Base-by-base conservation (phyloP, 1,284 basidiomycete genomes). In the Leccinum fallax region DNA sequence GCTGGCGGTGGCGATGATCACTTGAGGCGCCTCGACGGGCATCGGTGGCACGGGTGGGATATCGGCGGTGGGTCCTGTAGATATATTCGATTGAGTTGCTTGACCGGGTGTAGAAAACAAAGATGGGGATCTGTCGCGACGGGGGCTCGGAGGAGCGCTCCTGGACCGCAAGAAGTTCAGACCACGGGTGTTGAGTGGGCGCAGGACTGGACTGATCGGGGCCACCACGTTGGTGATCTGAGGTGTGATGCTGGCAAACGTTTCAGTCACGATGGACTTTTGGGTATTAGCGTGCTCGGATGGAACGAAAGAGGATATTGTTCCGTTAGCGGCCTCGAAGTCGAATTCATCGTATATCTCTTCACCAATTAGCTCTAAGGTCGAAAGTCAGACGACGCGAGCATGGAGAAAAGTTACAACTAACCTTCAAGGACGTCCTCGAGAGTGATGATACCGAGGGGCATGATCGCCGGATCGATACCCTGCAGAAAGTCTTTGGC, bases 311-410 rank as follows among this genome's bases (percentile, higher is more conserved):
- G 83, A 84, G 48, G 72, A 77, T 57, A 76, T 65, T 9, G 86
- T 86, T 21, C 86, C 85, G 65, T 84, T 84, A n/a, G 84, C 85
- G 52, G 88, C 89, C 73, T 90, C 84, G 6, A 83, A 79, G 67
- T 92, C 90, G 67, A 92, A 94, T 77, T 95, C 93, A 70, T 95
- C 93, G 66, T 92, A 93, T 56, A 95, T 95, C 69, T 94, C 92
- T 77, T 94, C 92, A 21, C 93, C 93, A 59, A 94, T 94, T 7
- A 95, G 81, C 71, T 94, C 93, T 92, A 68, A 21, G 61, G 53
- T 28, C 28, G 3, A 5, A 61, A 4, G 49, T 65, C 9, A 66
- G 59, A 24, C 13, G 61, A 10, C 30, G n/a, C 34, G 16, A 34
- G 34, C 38, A 55, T 36, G 40, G 58, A 30, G 6, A 55, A 2